These are phyloP conservation scores for Penicillium tannophilum DNA, from an alignment of 495 filamentous ascomycete species.

Conservation along the genomic window DNA sequence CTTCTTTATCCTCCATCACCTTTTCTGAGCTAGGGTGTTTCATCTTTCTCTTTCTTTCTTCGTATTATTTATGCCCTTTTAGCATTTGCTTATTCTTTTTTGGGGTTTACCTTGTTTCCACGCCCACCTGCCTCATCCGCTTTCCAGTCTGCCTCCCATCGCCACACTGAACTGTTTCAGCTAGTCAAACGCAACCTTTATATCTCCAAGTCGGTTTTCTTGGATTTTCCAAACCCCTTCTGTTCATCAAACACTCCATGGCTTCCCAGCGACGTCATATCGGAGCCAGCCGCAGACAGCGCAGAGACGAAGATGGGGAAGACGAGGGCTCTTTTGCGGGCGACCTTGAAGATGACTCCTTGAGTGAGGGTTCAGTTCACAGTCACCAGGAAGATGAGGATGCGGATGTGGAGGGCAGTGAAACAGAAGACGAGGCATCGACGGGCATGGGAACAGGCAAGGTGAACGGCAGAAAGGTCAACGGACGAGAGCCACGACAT, in stretches of 20 bases:
- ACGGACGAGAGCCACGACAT: constrained; percentile 32
- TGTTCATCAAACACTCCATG: constrained; percentile 38
- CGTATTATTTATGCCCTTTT: neutral
- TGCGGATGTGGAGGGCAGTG: constrained; percentile 71
- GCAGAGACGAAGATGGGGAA: constrained; percentile 75
- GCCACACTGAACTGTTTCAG: neutral
- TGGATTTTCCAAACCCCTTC: neutral
- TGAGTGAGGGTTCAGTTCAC: constrained; percentile 76
- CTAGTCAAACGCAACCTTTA: neutral
- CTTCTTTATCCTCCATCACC: constrained; percentile 8
- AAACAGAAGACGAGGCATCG: constrained; percentile 68
- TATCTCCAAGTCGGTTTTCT: neutral
- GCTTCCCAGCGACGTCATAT: constrained; percentile 68
- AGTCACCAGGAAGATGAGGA: constrained; percentile 77
- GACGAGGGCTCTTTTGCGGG: constrained; percentile 67
- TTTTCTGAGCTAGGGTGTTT: neutral
- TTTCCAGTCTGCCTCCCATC: constrained; percentile 6
- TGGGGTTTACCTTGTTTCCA: constrained; percentile 11
- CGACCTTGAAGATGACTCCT: constrained; percentile 76
- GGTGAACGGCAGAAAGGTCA: constrained; percentile 39
- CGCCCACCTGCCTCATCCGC: constrained; percentile 6
- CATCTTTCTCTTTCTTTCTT: constrained; percentile 8
- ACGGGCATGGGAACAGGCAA: constrained; percentile 42
- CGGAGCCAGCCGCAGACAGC: constrained; percentile 72
- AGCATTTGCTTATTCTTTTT: constrained; percentile 8